Conservation (phyloP, 2,329 filamentous ascomycete species). For the Escovopsis sp. region DNA sequence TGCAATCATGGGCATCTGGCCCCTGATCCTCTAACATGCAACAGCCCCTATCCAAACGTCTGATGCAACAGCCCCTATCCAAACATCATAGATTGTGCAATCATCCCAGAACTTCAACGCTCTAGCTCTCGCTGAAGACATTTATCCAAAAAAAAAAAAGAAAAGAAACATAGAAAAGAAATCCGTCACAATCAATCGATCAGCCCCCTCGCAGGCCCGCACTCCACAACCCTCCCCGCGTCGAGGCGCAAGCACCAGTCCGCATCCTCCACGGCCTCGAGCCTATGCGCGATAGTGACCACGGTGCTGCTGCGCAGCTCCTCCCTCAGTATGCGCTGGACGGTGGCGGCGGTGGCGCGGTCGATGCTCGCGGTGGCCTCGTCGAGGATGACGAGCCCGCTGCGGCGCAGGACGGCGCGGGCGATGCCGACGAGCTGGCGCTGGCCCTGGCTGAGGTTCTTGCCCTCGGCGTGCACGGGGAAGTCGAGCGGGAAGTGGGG, state of each 20-base stretch:
- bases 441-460: slow-evolving; percentile 48
- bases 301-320: slow-evolving; percentile 43
- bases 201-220: slow-evolving; percentile 23
- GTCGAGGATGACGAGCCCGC: slow-evolving; percentile 47
- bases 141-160: neutral
- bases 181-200: neutral
- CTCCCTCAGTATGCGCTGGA: slow-evolving; percentile 41
- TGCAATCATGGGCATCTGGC: too few relatives aligned
- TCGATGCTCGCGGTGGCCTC: slow-evolving; percentile 53
- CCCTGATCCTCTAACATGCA: too few relatives aligned
- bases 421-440: slow-evolving; percentile 47
- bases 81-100: neutral
- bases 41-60: too few relatives aligned
- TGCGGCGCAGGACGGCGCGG: slow-evolving; percentile 43
- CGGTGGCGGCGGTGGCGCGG: slow-evolving; percentile 39
- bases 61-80: too few relatives aligned
- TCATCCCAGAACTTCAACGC: neutral
- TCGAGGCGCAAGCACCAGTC: slow-evolving; percentile 41
- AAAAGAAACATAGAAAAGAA: neutral
- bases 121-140: neutral
- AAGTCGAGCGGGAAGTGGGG: slow-evolving; percentile 31
- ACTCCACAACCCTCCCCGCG: slow-evolving; percentile 33
- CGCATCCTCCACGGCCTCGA: slow-evolving; percentile 46
- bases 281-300: slow-evolving; percentile 51
- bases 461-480: slow-evolving; percentile 43